Base-by-base conservation (phyloP, 2,329 filamentous ascomycete species). In the Zopfia rhizophila region DNA sequence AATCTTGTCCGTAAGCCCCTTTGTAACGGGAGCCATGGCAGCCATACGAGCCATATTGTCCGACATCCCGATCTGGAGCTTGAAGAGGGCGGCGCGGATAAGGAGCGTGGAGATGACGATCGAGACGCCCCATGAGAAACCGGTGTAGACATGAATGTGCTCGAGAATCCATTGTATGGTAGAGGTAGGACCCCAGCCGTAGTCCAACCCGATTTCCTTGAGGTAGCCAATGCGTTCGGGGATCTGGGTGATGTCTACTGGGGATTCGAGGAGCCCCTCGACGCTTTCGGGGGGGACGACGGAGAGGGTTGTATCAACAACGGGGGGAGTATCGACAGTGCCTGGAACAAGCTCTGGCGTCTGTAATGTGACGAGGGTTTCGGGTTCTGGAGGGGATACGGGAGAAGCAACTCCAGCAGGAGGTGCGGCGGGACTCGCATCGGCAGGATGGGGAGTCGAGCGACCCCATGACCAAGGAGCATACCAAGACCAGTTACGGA, bases 191-290 rank as follows among this genome's bases (percentile, higher is more conserved):
- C 93, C 93, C 77, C 78, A 92, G 66, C 93, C 91, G 63, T 88
- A 97, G 61, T 97, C 90, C 16, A 99, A 77, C 3, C 94, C 94
- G 8, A 97, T 78, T 5, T 84, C 81, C 58, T 89, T 84, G 47
- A 99, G 78, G 65, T 92, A 97, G 52, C 94, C 94, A 47, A 96
- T 83, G 38, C 84, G 79, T 63, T 93, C 88, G 24, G 88, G 84
- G 53, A 91, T 82, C 51, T 81, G 74, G 49, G 85, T 78, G 30
- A 78, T 58, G 28, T 70, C 66, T 7, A 63, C 44, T 11, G 63
- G 46, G 23, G 54, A 36, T 0, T 38, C 32, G 16, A 68, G 60
- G 7, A 68, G 33, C 7, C 60, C 55, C 10, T 65, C 59, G 7
- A 68, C 37, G 7, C 51, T 57, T 27, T 10, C 10, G 5, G 47